These are phyloP conservation scores for Solanum bulbocastanum DNA, from an alignment of 257 asterid species.

Conservation along the genomic window DNA sequence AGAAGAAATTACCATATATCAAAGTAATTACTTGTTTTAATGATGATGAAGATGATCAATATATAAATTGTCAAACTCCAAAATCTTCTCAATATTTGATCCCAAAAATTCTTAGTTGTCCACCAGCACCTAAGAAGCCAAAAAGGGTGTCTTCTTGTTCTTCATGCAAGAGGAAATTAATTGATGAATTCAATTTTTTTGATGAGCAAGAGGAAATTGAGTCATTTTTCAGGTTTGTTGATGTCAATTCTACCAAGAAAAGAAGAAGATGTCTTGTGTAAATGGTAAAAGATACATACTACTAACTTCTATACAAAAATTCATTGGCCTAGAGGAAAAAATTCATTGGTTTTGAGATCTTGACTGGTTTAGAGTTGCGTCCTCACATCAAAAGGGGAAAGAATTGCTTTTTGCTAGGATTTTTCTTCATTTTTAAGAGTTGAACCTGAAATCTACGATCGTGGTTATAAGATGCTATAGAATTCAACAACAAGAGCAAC, in stretches of 20 bases:
- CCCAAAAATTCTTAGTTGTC: constrained; percentile 32
- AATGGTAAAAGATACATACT: background rate
- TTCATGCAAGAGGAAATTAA: constrained; percentile 34
- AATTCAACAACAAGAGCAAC: background rate
- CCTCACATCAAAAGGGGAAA: background rate
- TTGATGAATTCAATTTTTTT: constrained; percentile 18
- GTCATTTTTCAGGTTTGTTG: constrained; percentile 25
- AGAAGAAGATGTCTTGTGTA: constrained; percentile 15
- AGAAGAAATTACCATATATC: background rate
- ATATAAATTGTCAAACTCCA: constrained; percentile 28
- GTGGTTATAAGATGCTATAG: background rate
- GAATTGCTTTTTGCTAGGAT: background rate
- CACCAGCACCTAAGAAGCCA: constrained; percentile 58
- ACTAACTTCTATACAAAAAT: background rate
- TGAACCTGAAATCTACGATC: background rate
- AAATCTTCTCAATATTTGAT: constrained; percentile 34
- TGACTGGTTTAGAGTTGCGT: background rate
- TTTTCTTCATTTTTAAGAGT: background rate
- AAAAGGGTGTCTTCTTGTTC: constrained; percentile 5
- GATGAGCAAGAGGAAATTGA: constrained; percentile 38
- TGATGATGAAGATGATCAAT: constrained; percentile 5
- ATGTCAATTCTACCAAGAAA: constrained; percentile 9
- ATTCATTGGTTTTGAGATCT: background rate
- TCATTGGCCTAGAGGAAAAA: background rate
- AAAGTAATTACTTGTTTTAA: background rate